Percentiles rank a stretch among this genome's conserved stretches.
Evolutionary conservation across 768 basidiomycete species (phyloP).

Genomic region (Sutorius australiensis): DNA sequence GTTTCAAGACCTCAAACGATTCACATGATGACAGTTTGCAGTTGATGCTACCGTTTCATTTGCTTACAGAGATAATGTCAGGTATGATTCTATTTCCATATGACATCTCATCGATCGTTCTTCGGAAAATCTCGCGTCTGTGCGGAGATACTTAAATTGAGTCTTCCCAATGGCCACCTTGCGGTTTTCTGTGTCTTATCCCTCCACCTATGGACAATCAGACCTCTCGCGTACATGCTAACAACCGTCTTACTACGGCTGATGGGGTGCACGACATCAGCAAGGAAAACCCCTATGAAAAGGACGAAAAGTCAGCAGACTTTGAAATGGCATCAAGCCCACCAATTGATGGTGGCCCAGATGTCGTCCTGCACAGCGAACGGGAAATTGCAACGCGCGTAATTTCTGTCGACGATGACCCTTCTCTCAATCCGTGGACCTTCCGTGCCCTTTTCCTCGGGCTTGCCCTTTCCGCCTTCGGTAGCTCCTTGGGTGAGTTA

Average conservation of each 20-base stretch:
- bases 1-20: too few species aligned
- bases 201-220: conserved; percentile 5
- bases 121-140: neutral
- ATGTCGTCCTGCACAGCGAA: conserved; percentile 36
- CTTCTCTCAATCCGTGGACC: conserved; percentile 28
- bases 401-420: conserved; percentile 37
- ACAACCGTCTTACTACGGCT: neutral
- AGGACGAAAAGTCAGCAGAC: conserved; percentile 21
- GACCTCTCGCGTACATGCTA: neutral
- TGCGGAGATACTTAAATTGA: too few species aligned
- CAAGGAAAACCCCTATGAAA: conserved; percentile 13
- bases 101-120: neutral
- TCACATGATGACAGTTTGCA: neutral
- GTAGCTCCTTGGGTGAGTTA: conserved; percentile 44
- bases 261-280: neutral
- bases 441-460: conserved; percentile 52
- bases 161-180: neutral
- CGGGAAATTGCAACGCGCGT: conserved; percentile 47
- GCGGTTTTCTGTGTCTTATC: neutral
- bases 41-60: neutral
- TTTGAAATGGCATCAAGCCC: conserved; percentile 24
- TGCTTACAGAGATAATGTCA: too few species aligned
- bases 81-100: neutral
- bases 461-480: conserved; percentile 49
- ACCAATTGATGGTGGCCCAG: conserved; percentile 7